phyloP scores from a whole-genome alignment of 768 basidiomycete genomes.

The Tylopilus plumbeoviolaceoides region DNA sequence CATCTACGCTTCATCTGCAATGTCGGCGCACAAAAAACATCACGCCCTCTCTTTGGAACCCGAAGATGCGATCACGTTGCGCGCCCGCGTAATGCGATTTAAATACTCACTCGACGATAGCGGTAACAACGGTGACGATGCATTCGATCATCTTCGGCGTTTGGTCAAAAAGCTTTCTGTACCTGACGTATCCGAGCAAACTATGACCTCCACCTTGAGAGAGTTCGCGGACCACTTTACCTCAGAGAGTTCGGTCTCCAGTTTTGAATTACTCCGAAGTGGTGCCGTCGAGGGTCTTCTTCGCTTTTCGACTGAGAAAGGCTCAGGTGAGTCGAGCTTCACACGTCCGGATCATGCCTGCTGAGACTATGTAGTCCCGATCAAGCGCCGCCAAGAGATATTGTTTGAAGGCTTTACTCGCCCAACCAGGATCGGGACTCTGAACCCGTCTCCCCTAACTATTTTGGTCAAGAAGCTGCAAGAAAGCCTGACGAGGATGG shows the following conservation, averaged over 20 bases:
- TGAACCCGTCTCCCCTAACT: constrained; percentile 57
- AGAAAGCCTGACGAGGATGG: constrained; percentile 92
- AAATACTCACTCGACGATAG: constrained; percentile 62
- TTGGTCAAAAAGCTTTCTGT: constrained; percentile 64
- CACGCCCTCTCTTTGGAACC: constrained; percentile 70
- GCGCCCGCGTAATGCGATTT: constrained; percentile 87
- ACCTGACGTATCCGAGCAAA: constrained; percentile 55
- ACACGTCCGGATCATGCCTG: neutral
- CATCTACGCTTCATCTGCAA: constrained; percentile 39
- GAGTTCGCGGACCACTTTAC: constrained; percentile 81
- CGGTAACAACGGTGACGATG: constrained; percentile 50
- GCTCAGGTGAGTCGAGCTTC: constrained; percentile 23
- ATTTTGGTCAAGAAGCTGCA: constrained; percentile 93
- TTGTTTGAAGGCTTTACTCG: constrained; percentile 76
- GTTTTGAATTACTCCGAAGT: constrained; percentile 93
- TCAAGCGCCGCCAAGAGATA: constrained; percentile 67
- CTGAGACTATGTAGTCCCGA: constrained; percentile 45
- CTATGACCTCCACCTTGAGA: constrained; percentile 55
- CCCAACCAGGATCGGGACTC: constrained; percentile 39
- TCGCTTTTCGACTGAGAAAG: constrained; percentile 71
- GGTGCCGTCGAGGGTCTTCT: constrained; percentile 88
- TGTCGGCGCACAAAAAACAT: constrained; percentile 67
- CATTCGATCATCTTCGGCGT: constrained; percentile 58
- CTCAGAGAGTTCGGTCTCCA: constrained; percentile 78
- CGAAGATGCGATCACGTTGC: constrained; percentile 87